Evolutionary conservation across 1,139 yeast genomes (phyloP).

Genomic region (Geotrichum aggregatum): DNA sequence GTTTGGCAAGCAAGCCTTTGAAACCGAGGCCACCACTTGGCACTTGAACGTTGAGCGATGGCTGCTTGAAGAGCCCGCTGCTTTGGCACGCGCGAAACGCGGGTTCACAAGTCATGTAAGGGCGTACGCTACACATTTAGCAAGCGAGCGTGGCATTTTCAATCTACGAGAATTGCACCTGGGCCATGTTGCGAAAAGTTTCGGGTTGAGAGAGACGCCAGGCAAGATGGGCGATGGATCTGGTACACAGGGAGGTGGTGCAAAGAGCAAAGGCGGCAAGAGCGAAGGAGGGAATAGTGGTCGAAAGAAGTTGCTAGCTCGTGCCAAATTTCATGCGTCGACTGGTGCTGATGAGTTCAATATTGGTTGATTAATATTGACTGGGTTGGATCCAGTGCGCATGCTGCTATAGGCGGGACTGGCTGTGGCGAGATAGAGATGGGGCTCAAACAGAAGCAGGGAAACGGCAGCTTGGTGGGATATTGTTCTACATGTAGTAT

Average conservation of each 20-base stretch:
- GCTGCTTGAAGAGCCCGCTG: constrained; percentile 66
- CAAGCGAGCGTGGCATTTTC: constrained; percentile 71
- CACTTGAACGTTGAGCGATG: constrained; percentile 87
- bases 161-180: constrained; percentile 78
- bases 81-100: constrained; percentile 65
- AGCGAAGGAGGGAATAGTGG: constrained; percentile 23
- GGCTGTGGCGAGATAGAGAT: too few species aligned
- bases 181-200: constrained; percentile 93
- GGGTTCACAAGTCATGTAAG: constrained; percentile 87
- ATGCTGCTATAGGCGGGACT: too few species aligned
- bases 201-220: constrained; percentile 92
- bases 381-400: constrained; percentile 37
- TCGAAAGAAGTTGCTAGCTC: constrained; percentile 66
- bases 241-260: constrained; percentile 30
- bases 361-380: constrained; percentile 41
- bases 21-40: constrained; percentile 93
- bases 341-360: constrained; percentile 66
- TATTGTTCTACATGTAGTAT: too few species aligned
- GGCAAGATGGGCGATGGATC: constrained; percentile 47
- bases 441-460: too few species aligned
- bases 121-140: constrained; percentile 94
- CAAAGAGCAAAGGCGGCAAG: background rate
- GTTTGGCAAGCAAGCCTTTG: constrained; percentile 71
- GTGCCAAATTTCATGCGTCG: constrained; percentile 64
- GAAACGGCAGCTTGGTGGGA: too few species aligned